Evolutionary conservation across 164 flowering plant genomes (phyloP).

Genomic region (Cinnamomum chago): DNA sequence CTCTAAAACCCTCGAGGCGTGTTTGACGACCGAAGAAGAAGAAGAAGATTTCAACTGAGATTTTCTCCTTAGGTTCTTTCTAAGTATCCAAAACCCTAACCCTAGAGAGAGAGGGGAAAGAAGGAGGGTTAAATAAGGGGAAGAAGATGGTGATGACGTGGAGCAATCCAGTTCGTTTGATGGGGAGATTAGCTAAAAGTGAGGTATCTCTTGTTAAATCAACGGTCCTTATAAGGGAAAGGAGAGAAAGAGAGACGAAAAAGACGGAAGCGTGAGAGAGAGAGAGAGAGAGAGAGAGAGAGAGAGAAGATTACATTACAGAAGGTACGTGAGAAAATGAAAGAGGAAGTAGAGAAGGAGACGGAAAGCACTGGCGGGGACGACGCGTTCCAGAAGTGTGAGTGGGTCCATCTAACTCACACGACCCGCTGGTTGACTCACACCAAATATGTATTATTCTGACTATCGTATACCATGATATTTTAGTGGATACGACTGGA

Average conservation of each 20-base stretch:
- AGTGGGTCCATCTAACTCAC: no score
- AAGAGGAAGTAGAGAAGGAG: background rate
- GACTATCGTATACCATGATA: no score
- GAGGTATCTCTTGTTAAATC: background rate
- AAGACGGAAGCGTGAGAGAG: background rate
- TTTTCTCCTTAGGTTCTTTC: background rate
- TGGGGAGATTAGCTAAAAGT: background rate
- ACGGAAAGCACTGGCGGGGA: no score
- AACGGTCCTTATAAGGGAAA: conserved; percentile 1
- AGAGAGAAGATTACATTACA: background rate
- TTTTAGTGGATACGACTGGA: no score
- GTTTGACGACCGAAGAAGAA: background rate
- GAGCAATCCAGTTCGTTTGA: conserved; percentile 31
- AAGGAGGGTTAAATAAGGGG: background rate
- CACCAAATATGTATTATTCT: no score
- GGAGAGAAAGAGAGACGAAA: background rate
- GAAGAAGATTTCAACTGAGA: background rate
- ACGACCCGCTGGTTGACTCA: no score
- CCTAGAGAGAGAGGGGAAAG: conserved; percentile 9
- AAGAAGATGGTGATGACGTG: conserved; percentile 45
- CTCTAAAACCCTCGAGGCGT: background rate
- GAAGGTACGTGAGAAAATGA: conserved; percentile 2
- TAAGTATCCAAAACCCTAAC: conserved; percentile 4
- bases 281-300: conserved; percentile 9
- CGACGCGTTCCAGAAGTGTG: no score